Evolutionary conservation across 129 eudicot genomes (phyloP).

Genomic region (Artemisia annua): DNA sequence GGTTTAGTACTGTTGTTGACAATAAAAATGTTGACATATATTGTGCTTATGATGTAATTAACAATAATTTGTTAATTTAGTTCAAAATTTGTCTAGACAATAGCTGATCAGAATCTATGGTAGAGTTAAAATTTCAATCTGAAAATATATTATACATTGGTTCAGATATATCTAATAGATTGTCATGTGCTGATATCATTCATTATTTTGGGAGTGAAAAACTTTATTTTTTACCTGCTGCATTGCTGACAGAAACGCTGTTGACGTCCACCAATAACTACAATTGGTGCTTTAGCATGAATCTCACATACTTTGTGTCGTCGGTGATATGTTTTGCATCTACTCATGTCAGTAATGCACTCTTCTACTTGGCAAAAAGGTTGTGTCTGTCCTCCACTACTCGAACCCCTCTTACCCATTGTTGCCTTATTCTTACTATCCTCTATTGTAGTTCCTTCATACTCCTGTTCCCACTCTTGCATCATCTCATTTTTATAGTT

Average conservation of each 20-base stretch:
- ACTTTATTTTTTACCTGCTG: constrained; percentile 62
- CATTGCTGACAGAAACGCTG: constrained; percentile 98
- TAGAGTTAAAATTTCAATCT: no score
- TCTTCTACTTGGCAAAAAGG: constrained; percentile 70
- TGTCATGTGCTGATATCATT: background rate
- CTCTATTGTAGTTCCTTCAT: constrained; percentile 17
- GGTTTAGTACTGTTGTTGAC: no score
- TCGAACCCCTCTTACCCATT: constrained; percentile 47
- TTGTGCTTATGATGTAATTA: no score
- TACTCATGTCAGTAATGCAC: constrained; percentile 60
- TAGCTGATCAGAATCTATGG: no score
- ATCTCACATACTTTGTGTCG: constrained; percentile 81
- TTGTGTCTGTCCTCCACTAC: constrained; percentile 46
- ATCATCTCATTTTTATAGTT: constrained; percentile 40
- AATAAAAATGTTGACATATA: no score
- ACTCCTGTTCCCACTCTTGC: constrained; percentile 50
- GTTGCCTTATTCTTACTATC: constrained; percentile 39
- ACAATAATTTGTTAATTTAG: no score
- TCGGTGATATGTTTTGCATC: constrained; percentile 72
- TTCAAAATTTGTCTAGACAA: no score
- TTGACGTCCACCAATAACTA: constrained; percentile 50
- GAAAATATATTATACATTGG: no score
- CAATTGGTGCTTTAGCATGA: constrained; percentile 80
- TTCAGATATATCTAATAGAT: background rate
- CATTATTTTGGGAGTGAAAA: background rate